A percentile compares a stretch with the other conserved stretches of the same genome.
Conservation (phyloP, 2,329 filamentous ascomycete genomes). For the Podosphaera aphanis region DNA sequence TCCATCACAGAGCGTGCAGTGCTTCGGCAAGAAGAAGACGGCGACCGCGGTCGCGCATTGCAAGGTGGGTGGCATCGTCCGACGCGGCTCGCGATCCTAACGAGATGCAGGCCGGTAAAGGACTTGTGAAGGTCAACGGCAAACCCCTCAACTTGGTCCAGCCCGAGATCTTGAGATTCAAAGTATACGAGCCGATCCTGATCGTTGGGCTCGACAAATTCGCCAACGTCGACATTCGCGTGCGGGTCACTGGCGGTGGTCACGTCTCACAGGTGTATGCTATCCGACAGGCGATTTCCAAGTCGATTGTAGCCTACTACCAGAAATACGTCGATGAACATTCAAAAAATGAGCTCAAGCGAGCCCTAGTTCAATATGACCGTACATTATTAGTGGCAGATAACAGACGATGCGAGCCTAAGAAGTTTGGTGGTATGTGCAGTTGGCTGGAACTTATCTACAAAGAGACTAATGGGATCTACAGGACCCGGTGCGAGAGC, state of each 20-base stretch:
- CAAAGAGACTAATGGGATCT: constrained; percentile 20
- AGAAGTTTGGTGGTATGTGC: constrained; percentile 46
- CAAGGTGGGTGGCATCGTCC: background rate
- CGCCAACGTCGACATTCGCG: constrained; percentile 86
- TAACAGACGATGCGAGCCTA: constrained; percentile 97
- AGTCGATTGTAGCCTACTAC: constrained; percentile 95
- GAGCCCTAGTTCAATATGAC: constrained; percentile 87
- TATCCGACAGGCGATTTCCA: constrained; percentile 96
- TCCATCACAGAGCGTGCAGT: constrained; percentile 66
- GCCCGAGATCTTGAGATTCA: constrained; percentile 94
- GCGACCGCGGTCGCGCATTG: constrained; percentile 7
- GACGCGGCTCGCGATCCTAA: background rate
- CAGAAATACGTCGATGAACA: constrained; percentile 99
- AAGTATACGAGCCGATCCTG: constrained; percentile 98
- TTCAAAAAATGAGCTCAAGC: constrained; percentile 99
- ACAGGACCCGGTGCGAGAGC: constrained; percentile 77
- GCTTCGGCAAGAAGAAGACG: constrained; percentile 96
- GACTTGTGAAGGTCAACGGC: constrained; percentile 97
- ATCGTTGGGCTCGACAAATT: constrained; percentile 96
- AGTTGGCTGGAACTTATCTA: background rate
- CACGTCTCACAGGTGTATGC: constrained; percentile 96
- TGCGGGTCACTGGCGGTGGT: constrained; percentile 89
- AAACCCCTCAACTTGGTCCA: constrained; percentile 82
- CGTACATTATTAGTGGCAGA: constrained; percentile 94
- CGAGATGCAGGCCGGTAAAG: constrained; percentile 41